Base-by-base conservation (phyloP, 2,329 filamentous ascomycete species). In the Penicillium hordei region DNA sequence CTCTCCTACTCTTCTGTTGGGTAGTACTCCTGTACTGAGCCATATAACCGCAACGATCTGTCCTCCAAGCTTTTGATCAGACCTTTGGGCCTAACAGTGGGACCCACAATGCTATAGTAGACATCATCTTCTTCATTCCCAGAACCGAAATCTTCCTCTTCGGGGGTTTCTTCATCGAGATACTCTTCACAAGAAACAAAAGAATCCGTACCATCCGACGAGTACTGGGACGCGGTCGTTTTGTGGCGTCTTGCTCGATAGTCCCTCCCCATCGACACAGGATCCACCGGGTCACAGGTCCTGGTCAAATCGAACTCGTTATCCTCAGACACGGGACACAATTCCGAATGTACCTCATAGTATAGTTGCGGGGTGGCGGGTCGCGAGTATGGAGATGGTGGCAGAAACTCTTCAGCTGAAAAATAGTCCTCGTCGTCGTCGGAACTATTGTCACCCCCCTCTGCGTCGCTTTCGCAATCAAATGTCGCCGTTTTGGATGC, bases 221-320 rank as follows among this genome's bases (percentile, higher is more conserved):
- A 50, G 19, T 15, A 19, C 38, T 33, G 5, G 6, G 6, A 25
- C 3, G 39, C 1, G 3, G 4, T 19, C 29, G 10, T 29, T 13
- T 13, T 48, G 12, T 19, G 19, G 12, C 48, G 29, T 4, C 45
- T 42, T 13, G 63, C 60, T 5, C 62, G 60, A 59, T 60, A 61
- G 46, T 60, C 36, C 49, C 40, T 54, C 15, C 48, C n/a, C 12
- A 64, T 48, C 12, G 45, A 42, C 19, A 17, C 31, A 13, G 29
- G 17, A 12, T 55, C 44, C 6, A 66, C 62, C 9, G 64, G 51
- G 21, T 59, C 59, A 58, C 64, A 65, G 5, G 45, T 15, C 23
- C 59, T 56, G 0, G 44, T 44, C 13, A 48, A 21, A 44, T 65
- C 63, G n/a, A 55, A 55, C 23, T 58, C 38, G 5, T 57, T 45